Evolutionary conservation across 208 protist species (phyloP), one percentile per base, ranked within the genome.

Genomic region (Leishmania arabica): DNA sequence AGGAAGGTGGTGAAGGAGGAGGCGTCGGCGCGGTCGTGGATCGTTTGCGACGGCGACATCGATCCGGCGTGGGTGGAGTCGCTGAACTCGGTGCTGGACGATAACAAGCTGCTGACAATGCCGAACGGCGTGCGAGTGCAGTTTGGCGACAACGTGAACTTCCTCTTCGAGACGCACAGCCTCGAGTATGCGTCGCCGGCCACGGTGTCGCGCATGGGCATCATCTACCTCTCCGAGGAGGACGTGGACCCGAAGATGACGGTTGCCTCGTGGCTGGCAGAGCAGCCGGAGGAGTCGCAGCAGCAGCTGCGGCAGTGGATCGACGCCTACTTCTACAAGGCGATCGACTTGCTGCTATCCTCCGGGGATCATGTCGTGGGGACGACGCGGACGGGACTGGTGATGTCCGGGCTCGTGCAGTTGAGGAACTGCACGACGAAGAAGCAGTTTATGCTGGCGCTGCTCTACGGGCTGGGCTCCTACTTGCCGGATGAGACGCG

Each of bases 21-120:
- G 21, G 88, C 85, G 40, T 85, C 81, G 58, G 93, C 97, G 75
- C 92, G 90, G 56, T 99, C 97, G 77, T 99, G 98, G 97, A 98
- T 99, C 78, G 91, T 99, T 49, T 99, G 98, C 86, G 99, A 99
- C 86, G 99, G 99, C 76, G 98, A 99, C 91, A 97, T 99, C 75
- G 99, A 99, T 82, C 99, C 99, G 1, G 98, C 99, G 86, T 99
- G 99, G 99, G 95, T 99, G 34, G 99, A 99, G 89, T 99, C 98
- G 34, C 91, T 99, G n/a, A 99, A 99, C 91, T 99, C 99, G 53
- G 98, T 99, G 45, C 91, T 99, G 27, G 99, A 99, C 86, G 99
- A 99, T 89, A 99, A 99, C 94, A 99, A 99, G 73, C 92, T 99
- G 37, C 90, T 99, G 19, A 99, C 99, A 13, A 98, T 99, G 93